Percentiles rank a stretch among this genome's conserved stretches.
These are phyloP conservation scores for Aschersonia sp. DNA, from an alignment of 2,329 filamentous ascomycete species.

Conservation along the genomic window DNA sequence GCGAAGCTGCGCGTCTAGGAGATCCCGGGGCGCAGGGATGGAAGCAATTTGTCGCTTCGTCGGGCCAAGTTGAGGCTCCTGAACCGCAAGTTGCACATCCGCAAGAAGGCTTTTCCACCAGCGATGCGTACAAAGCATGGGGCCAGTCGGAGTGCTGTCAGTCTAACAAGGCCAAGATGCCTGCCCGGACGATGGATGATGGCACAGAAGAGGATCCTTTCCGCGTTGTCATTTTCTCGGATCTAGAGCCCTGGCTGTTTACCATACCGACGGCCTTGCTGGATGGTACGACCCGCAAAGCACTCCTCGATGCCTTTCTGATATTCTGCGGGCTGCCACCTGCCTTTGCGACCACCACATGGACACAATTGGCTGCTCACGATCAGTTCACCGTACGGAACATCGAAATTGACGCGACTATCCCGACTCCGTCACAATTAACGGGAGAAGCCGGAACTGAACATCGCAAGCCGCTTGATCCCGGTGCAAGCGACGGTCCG, in stretches of 20 bases:
- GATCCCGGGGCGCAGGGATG: slow-evolving; percentile 61
- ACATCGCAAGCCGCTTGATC: slow-evolving; percentile 12
- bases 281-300: slow-evolving; percentile 16
- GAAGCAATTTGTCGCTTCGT: slow-evolving; percentile 32
- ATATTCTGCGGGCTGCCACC: slow-evolving; percentile 53
- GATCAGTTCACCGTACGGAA: slow-evolving; percentile 15
- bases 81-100: slow-evolving; percentile 13
- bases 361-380: slow-evolving; percentile 14
- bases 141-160: slow-evolving; percentile 36
- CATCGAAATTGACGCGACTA: not conserved
- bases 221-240: slow-evolving; percentile 64
- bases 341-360: slow-evolving; percentile 12
- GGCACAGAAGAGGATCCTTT: slow-evolving; percentile 68
- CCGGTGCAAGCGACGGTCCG: slow-evolving; percentile 14
- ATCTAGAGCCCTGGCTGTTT: slow-evolving; percentile 52
- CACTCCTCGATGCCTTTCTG: slow-evolving; percentile 56
- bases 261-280: slow-evolving; percentile 26
- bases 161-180: slow-evolving; percentile 35
- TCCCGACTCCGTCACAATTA: slow-evolving; percentile 1
- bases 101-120: slow-evolving; percentile 11
- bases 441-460: slow-evolving; percentile 3
- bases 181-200: slow-evolving; percentile 63
- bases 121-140: slow-evolving; percentile 37
- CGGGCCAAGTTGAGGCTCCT: slow-evolving; percentile 23
- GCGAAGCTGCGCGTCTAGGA: slow-evolving; percentile 64